Conservation (phyloP, 75 land plant genomes). For the Cunninghamia lanceolata region DNA sequence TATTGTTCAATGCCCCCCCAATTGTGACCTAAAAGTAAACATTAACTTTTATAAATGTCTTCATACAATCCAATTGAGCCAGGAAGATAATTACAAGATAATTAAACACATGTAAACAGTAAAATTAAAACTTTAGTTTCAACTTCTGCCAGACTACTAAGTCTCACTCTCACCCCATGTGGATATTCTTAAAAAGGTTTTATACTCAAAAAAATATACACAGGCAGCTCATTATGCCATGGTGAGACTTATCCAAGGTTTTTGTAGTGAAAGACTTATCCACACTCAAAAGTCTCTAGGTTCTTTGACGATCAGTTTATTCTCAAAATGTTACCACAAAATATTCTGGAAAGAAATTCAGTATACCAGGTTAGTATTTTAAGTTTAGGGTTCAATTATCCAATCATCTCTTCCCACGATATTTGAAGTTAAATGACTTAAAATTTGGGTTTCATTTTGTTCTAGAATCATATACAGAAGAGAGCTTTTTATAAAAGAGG, state of each 20-base stretch:
- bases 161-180: no score
- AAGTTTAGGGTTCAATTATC: background rate
- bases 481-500: background rate
- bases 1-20: no score
- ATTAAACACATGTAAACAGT: no score
- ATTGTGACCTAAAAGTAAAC: no score
- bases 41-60: no score
- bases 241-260: background rate
- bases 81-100: no score
- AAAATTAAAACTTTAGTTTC: no score
- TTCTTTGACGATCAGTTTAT: background rate
- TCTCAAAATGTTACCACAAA: background rate
- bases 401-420: background rate
- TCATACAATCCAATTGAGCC: no score
- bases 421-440: background rate
- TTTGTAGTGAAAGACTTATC: no score
- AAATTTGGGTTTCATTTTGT: background rate
- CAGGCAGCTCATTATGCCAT: background rate
- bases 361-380: background rate
- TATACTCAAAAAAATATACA: background rate
- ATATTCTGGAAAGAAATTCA: background rate
- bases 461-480: background rate
- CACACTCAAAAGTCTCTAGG: background rate
- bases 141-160: no score
- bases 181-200: background rate